Base-by-base conservation (phyloP, 257 asterid genomes). In the Rubia yunnanensis region DNA sequence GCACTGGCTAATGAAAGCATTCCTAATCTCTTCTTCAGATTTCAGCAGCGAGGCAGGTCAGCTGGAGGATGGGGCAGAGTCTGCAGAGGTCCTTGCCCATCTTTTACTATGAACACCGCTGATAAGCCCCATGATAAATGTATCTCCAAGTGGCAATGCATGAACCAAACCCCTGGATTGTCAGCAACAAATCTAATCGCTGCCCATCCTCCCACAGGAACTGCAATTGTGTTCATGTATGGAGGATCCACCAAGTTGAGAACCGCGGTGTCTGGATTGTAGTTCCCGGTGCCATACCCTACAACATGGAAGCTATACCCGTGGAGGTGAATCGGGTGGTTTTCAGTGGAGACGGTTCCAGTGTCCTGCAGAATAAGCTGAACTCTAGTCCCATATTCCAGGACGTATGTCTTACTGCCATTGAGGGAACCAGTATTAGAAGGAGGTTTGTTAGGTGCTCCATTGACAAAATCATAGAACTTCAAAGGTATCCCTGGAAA, bases 141-240 rank as follows among this genome's bases (percentile, higher is more conserved):
- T 65, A 85, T 74, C 68, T 85, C 89, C 82, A 85, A 66, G 74
- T 85, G 91, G 71, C 91, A 85, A 35, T 79, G 80, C 83, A 79
- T 79, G 50, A 85, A 83, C 92, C 92, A 83, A 41, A 79, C 80
- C 77, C 92, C 89, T 84, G 91, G 91, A 72, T 86, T 86, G 60
- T 86, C 90, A 22, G 95, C 91, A 17, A 73, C 52, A 48, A 86
- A 86, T 74, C 87, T 74, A 58, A 86, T 72, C 1, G 88, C 91
- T 22, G 91, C 86, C 91, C 95, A 86, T 63, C 95, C 95, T 56
- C 88, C 88, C 24, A 73, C 85, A 13, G 95, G 95, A 64, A 86
- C 91, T 65, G 88, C 91, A 41, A 86, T 78, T 0, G 91, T 84
- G 81, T 83, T 86, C 91, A 84, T 79, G 53, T 84, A 84, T 31